Evolutionary conservation across 768 basidiomycete species (phyloP).

Genomic region (Termitomyces sp.): DNA sequence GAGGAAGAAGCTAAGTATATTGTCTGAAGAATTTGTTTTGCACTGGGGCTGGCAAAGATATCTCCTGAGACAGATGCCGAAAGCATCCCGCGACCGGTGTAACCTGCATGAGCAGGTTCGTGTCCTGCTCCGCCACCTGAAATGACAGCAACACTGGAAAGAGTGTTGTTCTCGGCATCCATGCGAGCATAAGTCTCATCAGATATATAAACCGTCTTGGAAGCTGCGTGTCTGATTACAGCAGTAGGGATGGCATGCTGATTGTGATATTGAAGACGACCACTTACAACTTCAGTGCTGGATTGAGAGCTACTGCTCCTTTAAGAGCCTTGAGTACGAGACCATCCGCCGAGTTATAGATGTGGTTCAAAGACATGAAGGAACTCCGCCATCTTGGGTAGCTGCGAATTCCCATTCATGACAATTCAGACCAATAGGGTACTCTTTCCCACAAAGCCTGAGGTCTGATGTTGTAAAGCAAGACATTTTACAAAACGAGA

Average conservation of each 20-base stretch:
- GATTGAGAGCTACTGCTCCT: conserved; percentile 36
- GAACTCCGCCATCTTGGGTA: background rate
- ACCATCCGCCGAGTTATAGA: conserved; percentile 34
- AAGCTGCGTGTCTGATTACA: conserved; percentile 25
- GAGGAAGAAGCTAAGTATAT: conserved; percentile 39
- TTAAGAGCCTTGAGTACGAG: conserved; percentile 37
- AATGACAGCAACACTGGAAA: conserved; percentile 30
- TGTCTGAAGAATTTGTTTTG: conserved; percentile 47
- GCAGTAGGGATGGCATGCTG: background rate
- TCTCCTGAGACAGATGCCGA: conserved; percentile 53
- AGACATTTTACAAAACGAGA: background rate
- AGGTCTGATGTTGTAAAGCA: background rate
- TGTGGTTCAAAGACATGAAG: conserved; percentile 36
- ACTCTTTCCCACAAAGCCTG: background rate
- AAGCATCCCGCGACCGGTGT: conserved; percentile 54
- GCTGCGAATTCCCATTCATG: background rate
- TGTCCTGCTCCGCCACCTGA: conserved; percentile 52
- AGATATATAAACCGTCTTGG: conserved; percentile 28
- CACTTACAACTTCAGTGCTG: conserved; percentile 30
- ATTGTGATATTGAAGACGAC: background rate
- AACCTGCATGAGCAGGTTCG: conserved; percentile 54
- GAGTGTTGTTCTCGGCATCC: background rate
- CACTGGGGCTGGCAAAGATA: conserved; percentile 57
- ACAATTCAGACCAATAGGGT: background rate
- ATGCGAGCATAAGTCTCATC: conserved; percentile 8